Conservation (phyloP, 495 filamentous ascomycete species). For the Neurospora tetraspora region DNA sequence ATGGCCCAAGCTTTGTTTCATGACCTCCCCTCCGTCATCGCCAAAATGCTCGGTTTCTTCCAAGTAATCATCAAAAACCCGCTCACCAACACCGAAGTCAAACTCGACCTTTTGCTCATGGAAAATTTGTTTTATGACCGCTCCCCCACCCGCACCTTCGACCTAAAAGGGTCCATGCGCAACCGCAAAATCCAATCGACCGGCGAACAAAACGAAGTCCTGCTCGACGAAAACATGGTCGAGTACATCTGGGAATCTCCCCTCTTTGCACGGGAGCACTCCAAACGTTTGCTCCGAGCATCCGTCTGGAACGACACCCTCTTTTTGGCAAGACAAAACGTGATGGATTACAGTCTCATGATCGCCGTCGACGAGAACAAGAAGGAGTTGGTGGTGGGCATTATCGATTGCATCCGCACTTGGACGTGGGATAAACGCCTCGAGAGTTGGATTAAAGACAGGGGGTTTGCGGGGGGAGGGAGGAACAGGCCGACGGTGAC, state of each 20-base stretch:
- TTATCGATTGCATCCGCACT: slow-evolving; percentile 96
- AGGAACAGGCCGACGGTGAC: slow-evolving; percentile 92
- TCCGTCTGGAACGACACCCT: slow-evolving; percentile 95
- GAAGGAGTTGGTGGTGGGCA: slow-evolving; percentile 89
- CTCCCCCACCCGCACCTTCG: slow-evolving; percentile 83
- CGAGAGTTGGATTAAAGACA: slow-evolving; percentile 97
- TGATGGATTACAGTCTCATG: slow-evolving; percentile 99
- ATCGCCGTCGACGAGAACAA: slow-evolving; percentile 86
- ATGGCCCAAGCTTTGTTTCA: slow-evolving; percentile 96
- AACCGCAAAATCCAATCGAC: slow-evolving; percentile 94
- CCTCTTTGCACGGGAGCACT: slow-evolving; percentile 86
- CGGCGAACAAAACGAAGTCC: slow-evolving; percentile 88
- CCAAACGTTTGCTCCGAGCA: slow-evolving; percentile 77
- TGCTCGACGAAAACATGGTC: slow-evolving; percentile 98
- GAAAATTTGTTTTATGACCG: slow-evolving; percentile 99
- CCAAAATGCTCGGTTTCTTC: slow-evolving; percentile 99
- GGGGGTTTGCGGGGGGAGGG: slow-evolving; percentile 73
- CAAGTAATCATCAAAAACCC: slow-evolving; percentile 96
- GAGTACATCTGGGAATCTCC: slow-evolving; percentile 98
- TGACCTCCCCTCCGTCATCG: slow-evolving; percentile 91
- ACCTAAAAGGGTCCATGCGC: slow-evolving; percentile 96
- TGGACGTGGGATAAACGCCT: slow-evolving; percentile 99
- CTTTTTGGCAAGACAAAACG: slow-evolving; percentile 82
- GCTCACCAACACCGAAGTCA: slow-evolving; percentile 82
- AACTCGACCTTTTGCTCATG: slow-evolving; percentile 91